Base-by-base conservation (phyloP, 2,329 filamentous ascomycete genomes). In the Dendrostoma leiphaemia region DNA sequence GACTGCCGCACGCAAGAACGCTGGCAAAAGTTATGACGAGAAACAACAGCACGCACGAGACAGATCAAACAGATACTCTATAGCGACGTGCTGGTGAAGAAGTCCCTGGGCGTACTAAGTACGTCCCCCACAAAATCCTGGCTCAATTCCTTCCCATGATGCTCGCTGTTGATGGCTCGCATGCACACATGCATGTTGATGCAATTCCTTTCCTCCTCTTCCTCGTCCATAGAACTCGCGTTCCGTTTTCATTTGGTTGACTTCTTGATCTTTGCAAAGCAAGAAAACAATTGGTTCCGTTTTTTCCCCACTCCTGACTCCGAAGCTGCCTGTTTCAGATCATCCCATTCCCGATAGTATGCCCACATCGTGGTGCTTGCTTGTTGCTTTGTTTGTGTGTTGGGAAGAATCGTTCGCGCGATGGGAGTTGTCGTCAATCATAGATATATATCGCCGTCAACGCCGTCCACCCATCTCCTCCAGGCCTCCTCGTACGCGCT, bases 381-480 rank as follows among this genome's bases (percentile, higher is more conserved):
- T n/a, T n/a, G n/a, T n/a, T n/a, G n/a, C n/a, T n/a, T n/a, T n/a
- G n/a, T n/a, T n/a, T n/a, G n/a, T n/a, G n/a, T n/a, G n/a, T n/a
- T n/a, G n/a, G 35, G 21, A 15, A 38, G 6, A 23, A 28, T 6
- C 7, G 12, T 9, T 28, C n/a, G 35, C 15, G 13, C 7, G 31
- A 15, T 9, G 17, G 21, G 28, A 17, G 10, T 3, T 12, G n/a
- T 45, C 28, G 28, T 32, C 13, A 31, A 46, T 57, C 51, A 79
- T 40, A 99, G 79, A 79, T 91, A 94, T 61, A 99, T 96, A 75
- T 99, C 94, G 8, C 93, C 92, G n/a, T 89, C 86, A 70, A 91
- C 83, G 12, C 91, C 92, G 37, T 76, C 78, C 35, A 92, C 91
- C 93, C 94, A 99, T 66, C 84, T 82, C 63, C 80, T 79, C 94